These are phyloP conservation scores for Casuarina glauca DNA, from an alignment of 306 rosid species.

Conservation along the genomic window DNA sequence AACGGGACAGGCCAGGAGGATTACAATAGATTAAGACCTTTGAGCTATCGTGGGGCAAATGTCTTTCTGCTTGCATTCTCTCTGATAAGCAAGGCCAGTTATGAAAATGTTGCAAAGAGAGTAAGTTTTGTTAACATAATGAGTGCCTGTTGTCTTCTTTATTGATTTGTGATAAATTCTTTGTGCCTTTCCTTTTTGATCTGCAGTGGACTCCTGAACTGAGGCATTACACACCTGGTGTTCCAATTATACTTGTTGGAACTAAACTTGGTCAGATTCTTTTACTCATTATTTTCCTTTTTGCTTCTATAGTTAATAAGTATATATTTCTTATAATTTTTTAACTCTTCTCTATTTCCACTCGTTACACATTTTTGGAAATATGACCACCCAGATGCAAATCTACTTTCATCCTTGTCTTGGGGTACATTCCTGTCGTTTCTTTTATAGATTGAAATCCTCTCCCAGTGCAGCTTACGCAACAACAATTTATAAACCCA, in stretches of 20 bases:
- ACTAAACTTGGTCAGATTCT: constrained; percentile 92
- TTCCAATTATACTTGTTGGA: constrained; percentile 93
- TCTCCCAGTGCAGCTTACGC: neutral
- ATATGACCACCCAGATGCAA: neutral
- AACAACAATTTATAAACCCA: neutral
- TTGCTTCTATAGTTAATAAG: neutral
- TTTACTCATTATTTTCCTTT: constrained; percentile 19
- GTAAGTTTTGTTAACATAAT: constrained; percentile 33
- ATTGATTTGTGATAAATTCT: neutral
- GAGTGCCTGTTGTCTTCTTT: constrained; percentile 3
- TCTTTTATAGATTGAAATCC: neutral
- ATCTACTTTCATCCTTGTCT: neutral
- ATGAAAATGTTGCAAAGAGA: constrained; percentile 92
- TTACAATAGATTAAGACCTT: constrained; percentile 91
- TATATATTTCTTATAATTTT: neutral
- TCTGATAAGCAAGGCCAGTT: constrained; percentile 98
- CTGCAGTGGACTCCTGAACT: constrained; percentile 91
- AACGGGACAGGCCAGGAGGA: constrained; percentile 92
- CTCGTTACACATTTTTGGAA: neutral
- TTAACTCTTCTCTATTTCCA: neutral
- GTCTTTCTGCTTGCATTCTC: constrained; percentile 94
- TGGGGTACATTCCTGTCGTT: neutral
- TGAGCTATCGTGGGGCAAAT: constrained; percentile 98
- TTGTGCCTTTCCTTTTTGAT: constrained; percentile 6
- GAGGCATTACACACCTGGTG: constrained; percentile 98